Base-by-base conservation (phyloP, 208 protist species). In the Trypanosomatidae sp. region DNA sequence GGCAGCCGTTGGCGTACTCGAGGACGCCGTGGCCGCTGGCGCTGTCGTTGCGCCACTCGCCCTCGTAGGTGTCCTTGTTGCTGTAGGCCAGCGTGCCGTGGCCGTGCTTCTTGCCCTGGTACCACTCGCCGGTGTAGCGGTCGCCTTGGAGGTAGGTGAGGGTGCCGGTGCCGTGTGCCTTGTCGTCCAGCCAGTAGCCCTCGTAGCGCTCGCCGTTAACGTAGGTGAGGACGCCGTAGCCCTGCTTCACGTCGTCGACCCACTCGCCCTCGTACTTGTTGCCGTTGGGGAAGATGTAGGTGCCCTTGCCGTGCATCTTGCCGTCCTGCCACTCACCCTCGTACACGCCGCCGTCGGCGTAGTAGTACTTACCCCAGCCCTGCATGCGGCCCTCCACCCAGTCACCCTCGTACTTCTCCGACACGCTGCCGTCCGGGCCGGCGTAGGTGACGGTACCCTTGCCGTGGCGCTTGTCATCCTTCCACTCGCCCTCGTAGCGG, bases 201-300 rank as follows among this genome's bases (percentile, higher is more conserved):
- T 93, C 91, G 73, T 94, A 93, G 58, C 88, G 85, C 84, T 94
- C 90, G 22, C 93, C 93, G 77, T 94, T 95, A 64, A 90, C 82
- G 82, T 97, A 97, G 28, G 84, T 89, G 66, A 97, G 86, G 56
- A 95, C 90, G 71, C 91, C 91, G 74, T 96, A 93, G 66, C 93
- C 93, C 77, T 98, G 90, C 82, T 98, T 98, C 62, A 96, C 91
- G 64, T 94, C 95, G 33, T 94, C 92, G 13, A 90, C 77, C 96
- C 96, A 98, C 74, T 98, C 95, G 46, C 96, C 96, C 64, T 98
- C 95, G 85, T 98, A 98, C 77, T 92, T 96, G 88, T 98, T 97
- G 71, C 96, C 96, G 80, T 98, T 95, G 49, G 94, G 87, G 85
- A 98, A 98, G 60, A 97, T 97, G 73, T 95, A 95, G 13, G 88